Percentiles rank a stretch among this genome's conserved stretches.
These are phyloP conservation scores for Potentilla sterilis DNA, from an alignment of 306 rosid species.

Conservation along the genomic window DNA sequence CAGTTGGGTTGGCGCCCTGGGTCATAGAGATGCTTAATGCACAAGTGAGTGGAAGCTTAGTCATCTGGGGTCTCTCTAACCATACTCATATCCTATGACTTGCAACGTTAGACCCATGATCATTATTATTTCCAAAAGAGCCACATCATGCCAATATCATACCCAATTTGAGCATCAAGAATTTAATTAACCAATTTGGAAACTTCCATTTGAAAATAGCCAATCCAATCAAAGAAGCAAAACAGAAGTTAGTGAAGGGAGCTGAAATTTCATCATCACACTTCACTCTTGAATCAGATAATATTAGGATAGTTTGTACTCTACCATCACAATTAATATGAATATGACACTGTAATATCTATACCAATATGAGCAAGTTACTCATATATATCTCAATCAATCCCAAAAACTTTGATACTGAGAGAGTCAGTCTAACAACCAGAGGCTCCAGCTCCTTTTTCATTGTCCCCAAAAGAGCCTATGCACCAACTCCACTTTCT, in stretches of 20 bases:
- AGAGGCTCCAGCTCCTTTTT: slow-evolving; percentile 43
- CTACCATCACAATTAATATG: not conserved
- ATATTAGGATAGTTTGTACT: not conserved
- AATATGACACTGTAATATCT: not conserved
- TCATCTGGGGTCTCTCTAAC: not conserved
- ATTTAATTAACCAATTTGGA: not conserved
- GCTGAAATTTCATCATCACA: slow-evolving; percentile 7
- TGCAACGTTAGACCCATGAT: not conserved
- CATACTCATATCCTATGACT: not conserved
- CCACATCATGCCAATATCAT: not conserved
- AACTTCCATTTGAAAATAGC: not conserved
- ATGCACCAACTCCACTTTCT: slow-evolving; percentile 67
- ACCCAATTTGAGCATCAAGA: not conserved
- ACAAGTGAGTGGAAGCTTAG: not conserved
- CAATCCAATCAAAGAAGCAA: not conserved
- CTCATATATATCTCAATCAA: not conserved
- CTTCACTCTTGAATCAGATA: not conserved
- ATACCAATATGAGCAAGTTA: not conserved
- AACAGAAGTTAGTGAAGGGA: not conserved
- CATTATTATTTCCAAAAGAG: not conserved
- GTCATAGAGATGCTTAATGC: not conserved
- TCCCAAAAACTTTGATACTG: not conserved
- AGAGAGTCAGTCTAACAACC: slow-evolving; percentile 50
- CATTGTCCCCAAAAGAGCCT: slow-evolving; percentile 48
- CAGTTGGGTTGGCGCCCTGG: not conserved